Base-by-base conservation (phyloP, 352 stramenopile species). In the Globisporangium rhizosaccharum region DNA sequence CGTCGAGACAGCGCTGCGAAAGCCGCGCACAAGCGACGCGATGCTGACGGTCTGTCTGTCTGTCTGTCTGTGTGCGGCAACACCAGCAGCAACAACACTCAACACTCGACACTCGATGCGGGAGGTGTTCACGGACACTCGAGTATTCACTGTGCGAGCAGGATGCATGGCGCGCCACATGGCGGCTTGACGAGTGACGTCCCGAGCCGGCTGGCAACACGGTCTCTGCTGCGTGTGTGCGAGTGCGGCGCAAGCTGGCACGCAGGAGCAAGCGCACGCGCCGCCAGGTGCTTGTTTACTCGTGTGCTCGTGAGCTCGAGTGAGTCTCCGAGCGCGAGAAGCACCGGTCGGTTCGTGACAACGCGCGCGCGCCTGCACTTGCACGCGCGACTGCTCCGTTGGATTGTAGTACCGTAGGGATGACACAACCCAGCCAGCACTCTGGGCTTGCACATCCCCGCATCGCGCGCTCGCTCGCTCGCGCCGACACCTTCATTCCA, bases 341-440 rank as follows among this genome's bases (percentile, higher is more conserved):
- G 45, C 18, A 48, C 42, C 42, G 42, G 39, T n/a, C 44, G 25
- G 45, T 11, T 49, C 44, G 44, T 49, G 44, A 28, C 46, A 33
- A 18, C 45, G 45, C 25, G 10, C 25, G 10, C 15, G 47, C 47
- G 11, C 23, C 18, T n/a, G 18, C 49, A 28, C 49, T 20, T 44
- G 28, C 28, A 54, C 30, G 4, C 23, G 45, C 20, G 41, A 46
- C 41, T 46, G 41, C 18, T 46, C 41, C 15, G 41, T 46, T 50
- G 14, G 20, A 15, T 14, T 25, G 45, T 50, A 49, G 44, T 49
- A 50, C 20, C 14, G 41, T 46, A 46, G 41, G 14, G 41, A 46
- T 46, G 41, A 30, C 45, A 23, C 48, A 53, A 53, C 48, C 48
- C 48, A 53, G 48, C 47, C 14, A 17, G 23, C 7, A 14, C 47